Conservation (phyloP, 2,329 filamentous ascomycete genomes). For the Huntiella moniliformis region DNA sequence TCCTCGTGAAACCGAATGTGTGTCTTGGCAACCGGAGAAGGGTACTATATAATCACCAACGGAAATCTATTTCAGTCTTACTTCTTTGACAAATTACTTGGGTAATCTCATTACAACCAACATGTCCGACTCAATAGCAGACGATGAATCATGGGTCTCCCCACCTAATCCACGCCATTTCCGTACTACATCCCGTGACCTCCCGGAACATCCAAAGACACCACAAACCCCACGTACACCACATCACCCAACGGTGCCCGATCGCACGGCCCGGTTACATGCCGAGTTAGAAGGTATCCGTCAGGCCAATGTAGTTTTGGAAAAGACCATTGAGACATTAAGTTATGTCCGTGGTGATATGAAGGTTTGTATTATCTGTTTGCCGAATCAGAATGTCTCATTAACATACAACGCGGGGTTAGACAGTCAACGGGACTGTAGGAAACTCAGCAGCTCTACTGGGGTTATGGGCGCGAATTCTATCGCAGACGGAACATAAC, state of each 20-base stretch:
- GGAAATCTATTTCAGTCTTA: too few species aligned
- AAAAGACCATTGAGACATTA: slow-evolving; percentile 54
- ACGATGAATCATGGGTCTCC: slow-evolving; percentile 27
- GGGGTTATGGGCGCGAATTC: slow-evolving; percentile 87
- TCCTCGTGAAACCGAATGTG: too few species aligned
- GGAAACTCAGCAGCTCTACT: slow-evolving; percentile 73
- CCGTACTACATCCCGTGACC: slow-evolving; percentile 17
- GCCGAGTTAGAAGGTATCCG: slow-evolving; percentile 68
- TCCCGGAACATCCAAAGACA: slow-evolving; percentile 21
- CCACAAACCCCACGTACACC: slow-evolving; percentile 31
- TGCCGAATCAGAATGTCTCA: neutral
- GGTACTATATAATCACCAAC: too few species aligned
- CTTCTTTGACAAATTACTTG: too few species aligned
- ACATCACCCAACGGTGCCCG: slow-evolving; percentile 20
- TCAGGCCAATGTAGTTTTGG: slow-evolving; percentile 74
- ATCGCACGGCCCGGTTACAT: slow-evolving; percentile 48
- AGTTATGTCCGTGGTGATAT: slow-evolving; percentile 60
- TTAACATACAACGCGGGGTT: neutral
- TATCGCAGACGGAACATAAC: slow-evolving; percentile 95
- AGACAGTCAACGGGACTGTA: slow-evolving; percentile 76
- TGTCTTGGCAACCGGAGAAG: too few species aligned
- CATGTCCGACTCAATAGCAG: slow-evolving; percentile 27
- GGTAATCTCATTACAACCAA: neutral
- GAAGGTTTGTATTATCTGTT: slow-evolving; percentile 33
- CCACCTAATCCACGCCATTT: slow-evolving; percentile 12